Conservation (phyloP, 768 basidiomycete species). For the Cyclocybe aegerita region DNA sequence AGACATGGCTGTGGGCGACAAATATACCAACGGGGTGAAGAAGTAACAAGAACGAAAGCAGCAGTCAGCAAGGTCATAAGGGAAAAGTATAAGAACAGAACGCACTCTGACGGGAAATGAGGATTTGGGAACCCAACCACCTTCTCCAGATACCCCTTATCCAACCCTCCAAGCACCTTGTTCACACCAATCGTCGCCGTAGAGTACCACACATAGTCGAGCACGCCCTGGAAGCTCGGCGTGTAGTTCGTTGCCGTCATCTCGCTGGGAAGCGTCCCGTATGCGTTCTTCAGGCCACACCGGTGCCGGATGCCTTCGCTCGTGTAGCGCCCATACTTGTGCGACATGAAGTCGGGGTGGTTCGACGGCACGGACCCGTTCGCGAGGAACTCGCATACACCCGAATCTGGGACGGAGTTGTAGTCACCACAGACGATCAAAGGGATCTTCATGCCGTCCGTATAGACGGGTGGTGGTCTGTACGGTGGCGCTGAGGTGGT, state of each 20-base stretch:
- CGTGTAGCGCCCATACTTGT: conserved; percentile 93
- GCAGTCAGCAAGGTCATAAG: neutral
- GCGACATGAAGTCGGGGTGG: conserved; percentile 91
- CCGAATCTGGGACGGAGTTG: conserved; percentile 85
- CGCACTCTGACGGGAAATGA: conserved; percentile 96
- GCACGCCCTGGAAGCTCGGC: conserved; percentile 79
- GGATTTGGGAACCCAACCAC: conserved; percentile 96
- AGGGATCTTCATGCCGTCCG: conserved; percentile 88
- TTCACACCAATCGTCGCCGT: conserved; percentile 71
- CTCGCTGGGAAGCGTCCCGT: conserved; percentile 48
- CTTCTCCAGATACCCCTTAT: conserved; percentile 80
- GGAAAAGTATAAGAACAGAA: conserved; percentile 19
- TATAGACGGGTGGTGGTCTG: conserved; percentile 65
- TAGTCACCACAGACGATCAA: conserved; percentile 92
- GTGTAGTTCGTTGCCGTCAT: conserved; percentile 86
- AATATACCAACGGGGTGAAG: conserved; percentile 74
- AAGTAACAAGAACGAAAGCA: neutral
- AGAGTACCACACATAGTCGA: conserved; percentile 96
- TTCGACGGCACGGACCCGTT: conserved; percentile 66
- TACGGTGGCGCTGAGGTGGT: conserved; percentile 22
- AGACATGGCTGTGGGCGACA: conserved; percentile 57
- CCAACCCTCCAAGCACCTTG: conserved; percentile 86
- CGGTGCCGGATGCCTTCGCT: conserved; percentile 81
- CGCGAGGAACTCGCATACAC: conserved; percentile 89
- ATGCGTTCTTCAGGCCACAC: conserved; percentile 83